These are phyloP conservation scores for Saraca asoca DNA, from an alignment of 331 rosid species.

Conservation along the genomic window DNA sequence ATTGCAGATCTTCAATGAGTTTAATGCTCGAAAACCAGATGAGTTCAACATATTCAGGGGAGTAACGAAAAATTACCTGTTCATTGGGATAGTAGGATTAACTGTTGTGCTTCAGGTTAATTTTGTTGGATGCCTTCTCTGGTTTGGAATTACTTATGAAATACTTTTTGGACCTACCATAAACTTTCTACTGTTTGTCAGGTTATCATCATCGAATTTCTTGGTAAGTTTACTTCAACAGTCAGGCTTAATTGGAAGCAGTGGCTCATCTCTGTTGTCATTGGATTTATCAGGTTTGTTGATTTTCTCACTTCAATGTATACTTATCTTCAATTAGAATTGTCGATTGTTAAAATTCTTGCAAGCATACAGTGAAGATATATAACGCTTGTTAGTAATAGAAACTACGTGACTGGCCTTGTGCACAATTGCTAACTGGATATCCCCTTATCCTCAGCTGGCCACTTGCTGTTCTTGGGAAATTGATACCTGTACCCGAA, in stretches of 20 bases:
- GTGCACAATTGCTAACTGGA: conserved; percentile 30
- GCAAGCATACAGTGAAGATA: background rate
- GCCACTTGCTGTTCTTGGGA: conserved; percentile 89
- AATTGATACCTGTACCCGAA: conserved; percentile 65
- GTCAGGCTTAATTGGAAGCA: conserved; percentile 70
- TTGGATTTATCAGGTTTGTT: conserved; percentile 72
- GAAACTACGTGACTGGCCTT: conserved; percentile 13
- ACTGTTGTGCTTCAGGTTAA: conserved; percentile 84
- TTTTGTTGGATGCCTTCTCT: conserved; percentile 20
- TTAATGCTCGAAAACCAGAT: conserved; percentile 88
- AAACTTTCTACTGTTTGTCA: conserved; percentile 30
- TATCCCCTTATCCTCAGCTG: conserved; percentile 56
- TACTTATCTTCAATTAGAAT: conserved; percentile 14
- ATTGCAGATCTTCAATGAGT: conserved; percentile 80
- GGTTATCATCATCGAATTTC: conserved; percentile 73
- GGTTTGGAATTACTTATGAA: background rate
- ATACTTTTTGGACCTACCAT: background rate
- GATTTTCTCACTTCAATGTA: background rate
- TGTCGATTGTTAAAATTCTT: background rate
- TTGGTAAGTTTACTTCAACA: conserved; percentile 72
- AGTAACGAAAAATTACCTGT: conserved; percentile 64
- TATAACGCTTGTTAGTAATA: background rate
- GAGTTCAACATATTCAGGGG: conserved; percentile 76
- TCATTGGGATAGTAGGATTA: conserved; percentile 66
- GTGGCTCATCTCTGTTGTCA: conserved; percentile 67